Evolutionary conservation across 345 rosid genomes (phyloP).

Genomic region (Corchorus capsularis): DNA sequence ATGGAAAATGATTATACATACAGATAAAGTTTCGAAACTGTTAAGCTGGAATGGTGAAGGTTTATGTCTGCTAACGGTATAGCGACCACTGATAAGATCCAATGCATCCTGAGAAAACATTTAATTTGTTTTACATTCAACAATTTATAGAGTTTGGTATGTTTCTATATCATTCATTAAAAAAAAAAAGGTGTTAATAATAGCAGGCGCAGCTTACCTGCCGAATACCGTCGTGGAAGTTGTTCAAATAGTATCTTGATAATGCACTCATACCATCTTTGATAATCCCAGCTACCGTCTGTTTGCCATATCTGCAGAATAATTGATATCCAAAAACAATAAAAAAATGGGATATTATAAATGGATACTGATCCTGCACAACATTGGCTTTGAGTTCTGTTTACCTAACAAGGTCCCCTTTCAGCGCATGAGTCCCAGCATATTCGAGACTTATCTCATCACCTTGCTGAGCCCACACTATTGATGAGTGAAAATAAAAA

Average conservation of each 20-base stretch:
- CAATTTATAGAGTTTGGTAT: background rate
- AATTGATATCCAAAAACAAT: conserved; percentile 4
- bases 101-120: conserved; percentile 71
- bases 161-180: background rate
- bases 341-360: background rate
- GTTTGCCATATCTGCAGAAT: conserved; percentile 76
- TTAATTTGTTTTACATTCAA: conserved; percentile 11
- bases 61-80: conserved; percentile 56
- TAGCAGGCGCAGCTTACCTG: conserved; percentile 70
- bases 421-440: conserved; percentile 90
- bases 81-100: conserved; percentile 92
- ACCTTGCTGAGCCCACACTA: conserved; percentile 99
- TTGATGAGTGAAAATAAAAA: conserved; percentile 14
- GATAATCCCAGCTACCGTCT: conserved; percentile 74
- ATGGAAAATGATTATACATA: conserved; percentile 34
- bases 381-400: conserved; percentile 9
- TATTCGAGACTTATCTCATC: conserved; percentile 95
- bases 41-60: conserved; percentile 81
- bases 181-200: background rate
- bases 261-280: conserved; percentile 92
- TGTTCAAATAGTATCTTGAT: conserved; percentile 90
- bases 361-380: background rate
- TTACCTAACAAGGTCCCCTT: conserved; percentile 96
- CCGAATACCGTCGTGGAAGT: conserved; percentile 94
- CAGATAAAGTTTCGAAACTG: conserved; percentile 67